Evolutionary conservation across 2,329 filamentous ascomycete genomes (phyloP), one percentile per base, ranked within the genome.

Genomic region (Stemphylium beticola): DNA sequence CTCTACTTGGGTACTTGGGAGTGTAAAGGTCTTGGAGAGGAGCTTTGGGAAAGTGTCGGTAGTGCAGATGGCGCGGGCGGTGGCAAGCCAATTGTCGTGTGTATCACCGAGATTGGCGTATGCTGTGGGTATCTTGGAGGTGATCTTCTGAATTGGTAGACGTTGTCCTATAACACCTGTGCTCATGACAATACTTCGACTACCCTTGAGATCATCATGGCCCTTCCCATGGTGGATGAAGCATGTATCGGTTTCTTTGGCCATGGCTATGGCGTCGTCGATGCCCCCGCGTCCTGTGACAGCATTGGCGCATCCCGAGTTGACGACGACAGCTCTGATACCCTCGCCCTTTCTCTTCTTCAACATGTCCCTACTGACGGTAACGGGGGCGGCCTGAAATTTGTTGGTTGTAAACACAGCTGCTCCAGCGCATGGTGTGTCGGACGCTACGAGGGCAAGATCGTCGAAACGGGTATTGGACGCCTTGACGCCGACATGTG

Each of bases 21-120:
- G 85, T 24, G 82, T 87, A 77, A 98, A 99, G 12, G 87, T 86
- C 64, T 85, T 87, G 17, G 93, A 97, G 66, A 93, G 82, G 61
- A 99, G 87, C 79, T 99, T 99, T 55, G 95, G 95, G 76, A 99
- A 99, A 3, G 95, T 98, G 77, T 99, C 95, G 14, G 95, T 99
- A 11, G 95, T 99, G 82, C 93, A 97, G 72, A 99, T 98, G 36
- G 95, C 93, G 68, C 87, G 88, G 53, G 95, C 95, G 38, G 91
- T 89, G 49, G 83, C 82, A 41, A 99, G 80, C 95, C 93, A 99
- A 77, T 95, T 86, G 56, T 90, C 84, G 77, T 98, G 93, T 7
- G 88, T 85, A 40, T 83, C 82, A 45, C 89, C 90, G 20, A 96
- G 83, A 54, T 84, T 85, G 56, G 83, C 79, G 71, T 91, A 85